phyloP scores from a whole-genome alignment of 2,329 filamentous ascomycete genomes.

The Rutstroemia sp. region DNA sequence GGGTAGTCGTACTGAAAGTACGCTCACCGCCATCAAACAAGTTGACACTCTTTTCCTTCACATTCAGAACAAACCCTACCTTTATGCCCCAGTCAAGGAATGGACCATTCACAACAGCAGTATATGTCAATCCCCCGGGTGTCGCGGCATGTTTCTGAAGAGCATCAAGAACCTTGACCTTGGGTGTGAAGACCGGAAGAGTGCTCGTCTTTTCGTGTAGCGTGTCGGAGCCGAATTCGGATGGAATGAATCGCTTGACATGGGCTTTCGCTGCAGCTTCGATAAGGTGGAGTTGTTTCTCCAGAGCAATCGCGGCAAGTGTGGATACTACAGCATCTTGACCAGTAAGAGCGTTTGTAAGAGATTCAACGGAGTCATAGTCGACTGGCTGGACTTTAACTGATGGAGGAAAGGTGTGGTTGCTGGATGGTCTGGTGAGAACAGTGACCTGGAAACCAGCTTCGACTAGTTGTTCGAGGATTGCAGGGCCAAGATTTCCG shows the following conservation, averaged over 20 bases:
- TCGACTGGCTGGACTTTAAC: slow-evolving; percentile 15
- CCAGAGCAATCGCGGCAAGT: slow-evolving; percentile 7
- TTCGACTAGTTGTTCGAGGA: slow-evolving; percentile 20
- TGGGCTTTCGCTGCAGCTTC: slow-evolving; percentile 51
- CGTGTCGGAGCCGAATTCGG: slow-evolving; percentile 41
- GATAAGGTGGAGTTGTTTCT: slow-evolving; percentile 35
- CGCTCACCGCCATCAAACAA: slow-evolving; percentile 44
- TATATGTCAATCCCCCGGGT: neutral
- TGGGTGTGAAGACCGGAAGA: slow-evolving; percentile 12
- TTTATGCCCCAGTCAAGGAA: slow-evolving; percentile 3
- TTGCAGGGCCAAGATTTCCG: slow-evolving; percentile 18
- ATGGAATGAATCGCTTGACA: slow-evolving; percentile 54
- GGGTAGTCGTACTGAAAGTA: slow-evolving; percentile 19
- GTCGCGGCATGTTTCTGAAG: slow-evolving; percentile 10
- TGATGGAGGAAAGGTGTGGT: slow-evolving; percentile 18
- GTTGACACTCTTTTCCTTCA: slow-evolving; percentile 21
- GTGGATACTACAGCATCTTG: slow-evolving; percentile 21
- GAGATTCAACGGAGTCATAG: slow-evolving; percentile 8
- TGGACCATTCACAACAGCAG: neutral
- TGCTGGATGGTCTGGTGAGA: slow-evolving; percentile 27
- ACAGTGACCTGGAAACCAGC: slow-evolving; percentile 33
- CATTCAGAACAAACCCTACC: neutral
- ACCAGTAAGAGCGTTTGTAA: slow-evolving; percentile 25
- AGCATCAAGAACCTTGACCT: slow-evolving; percentile 15
- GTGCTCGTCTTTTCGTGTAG: slow-evolving; percentile 11